A percentile compares a stretch with the other conserved stretches of the same genome.
phyloP scores from a whole-genome alignment of 2,329 filamentous ascomycete genomes.

The Fusarium domesticum region DNA sequence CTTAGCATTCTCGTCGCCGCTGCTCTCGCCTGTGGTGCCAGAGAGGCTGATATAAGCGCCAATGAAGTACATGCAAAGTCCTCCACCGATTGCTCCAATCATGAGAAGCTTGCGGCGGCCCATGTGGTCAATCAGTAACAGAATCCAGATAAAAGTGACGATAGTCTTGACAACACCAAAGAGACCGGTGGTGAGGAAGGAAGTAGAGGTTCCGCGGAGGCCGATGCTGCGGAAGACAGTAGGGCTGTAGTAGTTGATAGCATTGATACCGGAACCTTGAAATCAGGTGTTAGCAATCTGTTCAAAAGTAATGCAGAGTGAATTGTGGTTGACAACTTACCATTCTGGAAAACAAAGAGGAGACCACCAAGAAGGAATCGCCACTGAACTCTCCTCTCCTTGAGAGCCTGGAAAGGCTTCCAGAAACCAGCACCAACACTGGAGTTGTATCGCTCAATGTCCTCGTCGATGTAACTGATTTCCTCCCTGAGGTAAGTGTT shows the following conservation, averaged over 20 bases:
- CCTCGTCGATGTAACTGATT: conserved; percentile 65
- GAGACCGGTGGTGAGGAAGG: conserved; percentile 64
- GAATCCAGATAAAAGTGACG: conserved; percentile 65
- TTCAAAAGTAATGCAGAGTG: conserved; percentile 23
- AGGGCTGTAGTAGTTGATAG: conserved; percentile 70
- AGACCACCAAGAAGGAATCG: conserved; percentile 71
- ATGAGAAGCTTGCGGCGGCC: conserved; percentile 59
- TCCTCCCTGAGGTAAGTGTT: conserved; percentile 72
- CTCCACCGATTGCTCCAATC: conserved; percentile 60
- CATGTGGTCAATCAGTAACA: conserved; percentile 63
- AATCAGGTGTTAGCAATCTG: conserved; percentile 7
- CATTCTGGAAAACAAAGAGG: conserved; percentile 79
- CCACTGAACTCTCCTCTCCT: conserved; percentile 59
- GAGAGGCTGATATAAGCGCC: conserved; percentile 48
- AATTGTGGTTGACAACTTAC: conserved; percentile 31
- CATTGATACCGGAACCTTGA: conserved; percentile 63
- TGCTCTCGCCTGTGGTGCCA: too few relatives aligned
- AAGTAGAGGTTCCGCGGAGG: conserved; percentile 43
- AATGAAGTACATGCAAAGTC: conserved; percentile 63
- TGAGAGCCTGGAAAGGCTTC: conserved; percentile 63
- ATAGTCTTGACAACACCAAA: conserved; percentile 74
- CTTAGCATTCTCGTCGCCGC: conserved; percentile 30
- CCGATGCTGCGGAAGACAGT: conserved; percentile 45
- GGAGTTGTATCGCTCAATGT: conserved; percentile 61
- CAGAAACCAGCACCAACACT: conserved; percentile 70